Percentiles rank a stretch among this genome's conserved stretches.
Conservation (phyloP, 192 early-diverging fungal genomes). For the Backusella luteola region DNA sequence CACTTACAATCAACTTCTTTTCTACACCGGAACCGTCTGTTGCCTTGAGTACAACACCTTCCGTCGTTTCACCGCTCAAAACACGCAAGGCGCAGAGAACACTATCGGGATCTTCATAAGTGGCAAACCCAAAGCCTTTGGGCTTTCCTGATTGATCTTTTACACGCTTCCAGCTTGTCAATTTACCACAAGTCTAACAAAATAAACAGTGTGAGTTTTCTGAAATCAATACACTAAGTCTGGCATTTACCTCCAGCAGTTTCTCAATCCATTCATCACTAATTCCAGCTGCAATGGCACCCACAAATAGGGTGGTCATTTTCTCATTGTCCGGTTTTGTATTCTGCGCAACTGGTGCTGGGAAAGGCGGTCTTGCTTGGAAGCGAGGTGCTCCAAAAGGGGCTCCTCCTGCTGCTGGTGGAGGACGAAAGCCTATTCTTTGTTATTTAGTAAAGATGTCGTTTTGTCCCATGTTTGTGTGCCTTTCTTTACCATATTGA, state of each 20-base stretch:
- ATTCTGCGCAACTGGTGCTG: not conserved
- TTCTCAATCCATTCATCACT: constrained; percentile 64
- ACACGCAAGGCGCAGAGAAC: constrained; percentile 63
- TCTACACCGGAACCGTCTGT: constrained; percentile 34
- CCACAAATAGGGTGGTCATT: constrained; percentile 69
- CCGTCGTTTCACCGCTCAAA: constrained; percentile 51
- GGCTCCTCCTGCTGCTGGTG: not conserved
- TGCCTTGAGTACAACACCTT: constrained; percentile 40
- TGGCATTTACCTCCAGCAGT: constrained; percentile 52
- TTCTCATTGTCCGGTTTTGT: constrained; percentile 48
- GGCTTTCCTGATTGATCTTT: constrained; percentile 60
- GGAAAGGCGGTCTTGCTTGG: not conserved
- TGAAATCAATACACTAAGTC: not conserved
- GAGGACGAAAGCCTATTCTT: not conserved
- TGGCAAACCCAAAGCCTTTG: constrained; percentile 74
- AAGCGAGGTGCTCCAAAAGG: not conserved
- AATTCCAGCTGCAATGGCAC: constrained; percentile 66
- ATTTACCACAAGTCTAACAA: constrained; percentile 62
- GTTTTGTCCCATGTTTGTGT: too few relatives aligned
- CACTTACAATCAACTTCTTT: constrained; percentile 50
- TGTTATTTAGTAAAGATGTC: not conserved
- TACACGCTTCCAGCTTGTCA: constrained; percentile 69
- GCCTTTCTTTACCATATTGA: constrained; percentile 1
- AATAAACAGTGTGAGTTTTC: not conserved
- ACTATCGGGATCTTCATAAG: constrained; percentile 64